Base-by-base conservation (phyloP, 2,329 filamentous ascomycete genomes). In the Hymenoscyphus fraxineus region DNA sequence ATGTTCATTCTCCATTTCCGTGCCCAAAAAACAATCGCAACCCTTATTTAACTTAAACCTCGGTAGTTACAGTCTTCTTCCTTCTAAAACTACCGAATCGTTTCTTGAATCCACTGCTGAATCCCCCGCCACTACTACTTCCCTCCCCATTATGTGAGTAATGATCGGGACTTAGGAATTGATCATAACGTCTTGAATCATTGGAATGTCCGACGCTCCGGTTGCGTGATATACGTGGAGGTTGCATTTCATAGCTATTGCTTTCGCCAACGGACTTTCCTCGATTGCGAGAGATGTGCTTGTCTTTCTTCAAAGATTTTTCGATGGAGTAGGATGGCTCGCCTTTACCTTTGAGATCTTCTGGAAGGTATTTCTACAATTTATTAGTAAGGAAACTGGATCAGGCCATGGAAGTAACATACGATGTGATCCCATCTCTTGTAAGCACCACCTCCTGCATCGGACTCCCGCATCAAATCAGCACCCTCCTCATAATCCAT, bases 401-500 rank as follows among this genome's bases (percentile, higher is more conserved):
- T 13, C 1, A 59, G 12, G 31, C 6, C 39, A 31, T 27, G 31
- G 16, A n/a, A 10, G n/a, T n/a, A 15, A 83, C 88, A 77, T 82
- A 95, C 92, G 69, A 91, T 75, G 59, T 86, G 87, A 3, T 88
- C 85, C 80, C 87, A 94, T 58, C 91, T 85, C 78, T 87, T 90
- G 74, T 95, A 97, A 15, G 90, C 82, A n/a, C 88, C 90, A 16
- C 90, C 91, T 0, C 79, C 74, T 2, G 85, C 84, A 66, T 89
- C 85, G 0, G 79, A 77, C 72, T 94, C 91, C 59, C 88, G 83
- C 89, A 93, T 93, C 74, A 97, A 81, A 73, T 97, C 92, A 1
- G 88, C 83, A n/a, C 93, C 93, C 73, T 97, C 93, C 72, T 92
- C 81, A 72, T 97, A 97, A 35, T 88, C 69, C 81, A 96, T 91